Evolutionary conservation across 352 stramenopile species (phyloP), one percentile per base, ranked within the genome.

Genomic region (Achlya hypogyna): DNA sequence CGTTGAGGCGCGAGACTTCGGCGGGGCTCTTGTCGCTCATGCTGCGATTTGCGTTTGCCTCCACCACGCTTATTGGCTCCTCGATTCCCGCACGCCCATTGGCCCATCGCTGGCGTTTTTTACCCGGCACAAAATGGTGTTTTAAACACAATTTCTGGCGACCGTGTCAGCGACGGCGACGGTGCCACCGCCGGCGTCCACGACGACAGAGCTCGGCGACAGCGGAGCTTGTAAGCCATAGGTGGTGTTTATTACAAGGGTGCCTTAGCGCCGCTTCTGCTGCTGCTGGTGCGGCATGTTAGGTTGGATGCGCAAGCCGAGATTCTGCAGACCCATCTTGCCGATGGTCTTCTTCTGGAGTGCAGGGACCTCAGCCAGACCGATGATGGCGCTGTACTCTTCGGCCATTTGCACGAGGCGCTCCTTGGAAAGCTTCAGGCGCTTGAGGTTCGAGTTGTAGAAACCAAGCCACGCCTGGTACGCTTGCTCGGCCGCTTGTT

Each of bases 381-480:
- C 74, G n/a, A 81, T 72, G 68, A 77, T 53, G 18, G 74, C 40
- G 20, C 35, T 60, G 64, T 25, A 63, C n/a, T 74, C 53, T 70
- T 89, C 89, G 10, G 75, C 78, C 56, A 78, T 66, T 25, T 71
- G 49, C 1, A 94, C 82, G 29, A 92, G 65, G 12, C 72, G 51
- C 4, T 51, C 53, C 40, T 76, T 75, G 40, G 45, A 49, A 31
- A 67, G 28, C n/a, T 35, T 54, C 65, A 76, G 28, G 54, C 69
- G 35, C 22, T 51, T 52, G 23, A 80, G 22, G 63, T 91, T 62
- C 32, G 81, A 83, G 72, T 91, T 90, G 90, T 98, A 98, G 74
- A 96, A 98, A 16, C 95, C 95, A 32, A 99, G 81, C 84, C 86
- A 98, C 35, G 94, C 93, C 74, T 96, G 81, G 74, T 98, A 98